Base-by-base conservation (phyloP, 2,329 filamentous ascomycete genomes). In the Neonectria faginata region DNA sequence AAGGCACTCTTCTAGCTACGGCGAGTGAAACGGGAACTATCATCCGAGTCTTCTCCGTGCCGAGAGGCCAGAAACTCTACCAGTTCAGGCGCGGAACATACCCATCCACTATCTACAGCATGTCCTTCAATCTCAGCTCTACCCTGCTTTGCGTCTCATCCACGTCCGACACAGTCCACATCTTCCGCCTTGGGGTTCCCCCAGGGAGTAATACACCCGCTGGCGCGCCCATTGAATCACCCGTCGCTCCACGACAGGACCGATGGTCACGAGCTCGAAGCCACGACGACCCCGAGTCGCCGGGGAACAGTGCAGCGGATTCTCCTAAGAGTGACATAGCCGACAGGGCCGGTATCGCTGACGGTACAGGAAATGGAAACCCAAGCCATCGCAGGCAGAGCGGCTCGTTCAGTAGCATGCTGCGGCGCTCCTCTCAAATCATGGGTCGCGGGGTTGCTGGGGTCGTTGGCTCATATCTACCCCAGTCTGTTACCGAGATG, bases 11-110 rank as follows among this genome's bases (percentile, higher is more conserved):
- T 47, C 85, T 99, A 48, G 96, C 96, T 14, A 99, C 96, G 2
- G 93, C 96, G 1, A 98, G 95, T 22, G 96, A 99, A 78, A 99
- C 97, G 57, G 96, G 96, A 68, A 99, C 96, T 0, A 97, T 99
- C 65, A 97, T 99, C 68, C 90, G 96, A 16, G 94, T 99, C 57
- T 99, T 99, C 79, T 93, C 93, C 1, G 89, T 99, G 1, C 96
- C 96, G 3, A 89, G 90, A 68, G 96, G 93, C 11, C 91, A 95
- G 74, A 99, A 98, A 79, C 86, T 99, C 18, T 98, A 94, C 78
- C 95, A 99, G 77, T 99, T 99, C 81, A 89, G 96, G 64, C 89
- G 96, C 68, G 96, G 96, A 47, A 97, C 95, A 2, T 97, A 97
- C 79, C 96, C 96, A 0, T 94, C 94, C 2, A 91, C 93, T 44